A percentile compares a stretch with the other conserved stretches of the same genome.
Conservation (phyloP, 2,329 filamentous ascomycete species). For the Zalaria obscura region DNA sequence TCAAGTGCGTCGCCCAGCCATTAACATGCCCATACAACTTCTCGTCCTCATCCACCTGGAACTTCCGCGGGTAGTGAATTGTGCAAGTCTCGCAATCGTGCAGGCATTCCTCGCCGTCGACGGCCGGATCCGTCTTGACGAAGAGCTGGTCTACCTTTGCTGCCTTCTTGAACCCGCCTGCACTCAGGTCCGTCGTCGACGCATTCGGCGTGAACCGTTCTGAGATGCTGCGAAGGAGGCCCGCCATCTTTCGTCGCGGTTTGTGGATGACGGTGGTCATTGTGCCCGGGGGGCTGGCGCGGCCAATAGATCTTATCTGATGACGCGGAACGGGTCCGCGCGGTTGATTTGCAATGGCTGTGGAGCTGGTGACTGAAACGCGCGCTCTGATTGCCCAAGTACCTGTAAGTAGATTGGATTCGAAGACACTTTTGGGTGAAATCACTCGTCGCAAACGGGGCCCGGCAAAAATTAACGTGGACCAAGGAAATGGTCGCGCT, state of each 20-base stretch:
- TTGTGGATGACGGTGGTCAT: neutral
- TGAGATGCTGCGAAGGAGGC: constrained; percentile 11
- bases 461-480: no score
- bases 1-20: constrained; percentile 75
- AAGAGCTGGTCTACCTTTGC: constrained; percentile 47
- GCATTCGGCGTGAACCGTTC: constrained; percentile 12
- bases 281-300: neutral
- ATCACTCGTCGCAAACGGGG: no score
- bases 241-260: constrained; percentile 10
- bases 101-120: constrained; percentile 79
- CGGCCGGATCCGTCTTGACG: constrained; percentile 53
- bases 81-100: constrained; percentile 77
- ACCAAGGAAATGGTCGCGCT: no score
- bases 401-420: no score
- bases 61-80: constrained; percentile 62
- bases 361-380: no score
- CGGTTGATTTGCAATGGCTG: neutral
- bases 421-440: no score
- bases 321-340: neutral
- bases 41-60: constrained; percentile 60
- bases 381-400: no score
- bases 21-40: constrained; percentile 73
- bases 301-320: constrained; percentile 4
- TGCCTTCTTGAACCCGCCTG: constrained; percentile 30
- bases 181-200: constrained; percentile 11